Evolutionary conservation across 371 early-diverging fungal genomes (phyloP).

Genomic region (Lichtheimia ramosa): DNA sequence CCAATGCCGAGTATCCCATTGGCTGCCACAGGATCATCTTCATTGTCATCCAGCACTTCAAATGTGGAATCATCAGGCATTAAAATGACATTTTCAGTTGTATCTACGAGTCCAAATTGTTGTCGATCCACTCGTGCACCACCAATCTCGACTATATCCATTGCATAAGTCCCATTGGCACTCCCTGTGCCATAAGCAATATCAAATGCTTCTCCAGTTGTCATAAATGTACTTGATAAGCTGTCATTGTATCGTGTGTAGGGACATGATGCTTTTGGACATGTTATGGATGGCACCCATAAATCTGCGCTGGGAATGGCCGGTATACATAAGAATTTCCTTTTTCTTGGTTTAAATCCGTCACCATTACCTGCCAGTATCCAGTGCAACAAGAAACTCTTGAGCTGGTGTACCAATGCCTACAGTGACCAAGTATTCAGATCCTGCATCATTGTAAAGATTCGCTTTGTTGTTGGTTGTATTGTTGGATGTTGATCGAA

Average conservation of each 20-base stretch:
- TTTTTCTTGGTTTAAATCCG: background rate
- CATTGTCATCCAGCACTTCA: background rate
- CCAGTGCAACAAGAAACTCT: constrained; percentile 37
- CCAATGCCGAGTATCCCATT: constrained; percentile 52
- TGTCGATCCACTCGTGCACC: constrained; percentile 32
- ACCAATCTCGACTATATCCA: constrained; percentile 36
- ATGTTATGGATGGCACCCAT: constrained; percentile 43
- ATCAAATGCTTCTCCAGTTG: constrained; percentile 15
- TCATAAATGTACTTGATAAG: constrained; percentile 30
- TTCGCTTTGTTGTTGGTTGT: no score
- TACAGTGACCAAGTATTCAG: constrained; percentile 33
- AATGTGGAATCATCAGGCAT: constrained; percentile 17
- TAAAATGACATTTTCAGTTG: constrained; percentile 33
- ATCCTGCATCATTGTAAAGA: constrained; percentile 36
- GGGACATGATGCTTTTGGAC: constrained; percentile 40
- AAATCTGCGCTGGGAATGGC: constrained; percentile 37
- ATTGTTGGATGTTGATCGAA: no score
- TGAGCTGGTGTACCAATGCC: constrained; percentile 40
- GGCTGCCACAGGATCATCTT: constrained; percentile 5
- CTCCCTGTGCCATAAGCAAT: constrained; percentile 43
- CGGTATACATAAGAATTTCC: background rate
- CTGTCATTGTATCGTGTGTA: constrained; percentile 25
- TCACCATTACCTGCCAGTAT: constrained; percentile 46
- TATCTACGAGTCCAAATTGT: constrained; percentile 42
- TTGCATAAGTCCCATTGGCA: constrained; percentile 42